Conservation (phyloP, 2,329 filamentous ascomycete species). For the Penicillium corylophilum region DNA sequence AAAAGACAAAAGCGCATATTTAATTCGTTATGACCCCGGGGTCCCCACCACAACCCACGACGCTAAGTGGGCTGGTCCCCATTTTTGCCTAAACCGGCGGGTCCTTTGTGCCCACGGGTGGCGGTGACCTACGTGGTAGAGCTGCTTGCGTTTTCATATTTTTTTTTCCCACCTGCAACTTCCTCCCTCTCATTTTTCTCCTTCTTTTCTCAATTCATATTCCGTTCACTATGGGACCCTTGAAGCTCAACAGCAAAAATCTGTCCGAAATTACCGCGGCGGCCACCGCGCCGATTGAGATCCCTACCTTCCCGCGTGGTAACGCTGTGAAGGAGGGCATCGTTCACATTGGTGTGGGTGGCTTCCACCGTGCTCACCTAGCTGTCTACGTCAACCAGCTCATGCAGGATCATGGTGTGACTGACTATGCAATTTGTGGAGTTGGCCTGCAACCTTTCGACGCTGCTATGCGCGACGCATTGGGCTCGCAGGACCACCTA, state of each 20-base stretch:
- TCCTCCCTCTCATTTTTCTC: background rate
- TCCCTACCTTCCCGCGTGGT: conserved; percentile 48
- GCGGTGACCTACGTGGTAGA: background rate
- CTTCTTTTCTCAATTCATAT: conserved; percentile 4
- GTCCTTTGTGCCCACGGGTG: background rate
- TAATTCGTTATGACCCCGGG: background rate
- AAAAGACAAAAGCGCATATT: background rate
- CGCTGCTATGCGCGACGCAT: conserved; percentile 52
- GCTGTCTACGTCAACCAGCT: conserved; percentile 54
- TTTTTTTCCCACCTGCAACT: background rate
- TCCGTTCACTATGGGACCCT: conserved; percentile 28
- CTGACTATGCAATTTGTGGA: conserved; percentile 53
- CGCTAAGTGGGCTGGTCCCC: background rate
- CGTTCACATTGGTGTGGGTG: conserved; percentile 56
- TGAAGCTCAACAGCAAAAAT: conserved; percentile 44
- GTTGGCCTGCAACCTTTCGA: conserved; percentile 54
- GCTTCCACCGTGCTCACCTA: conserved; percentile 56
- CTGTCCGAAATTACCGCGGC: conserved; percentile 37
- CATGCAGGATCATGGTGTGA: conserved; percentile 48
- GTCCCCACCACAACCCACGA: background rate
- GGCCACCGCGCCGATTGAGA: conserved; percentile 29
- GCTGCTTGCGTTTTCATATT: background rate
- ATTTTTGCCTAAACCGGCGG: background rate
- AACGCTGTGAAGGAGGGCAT: conserved; percentile 53
- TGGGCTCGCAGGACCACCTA: conserved; percentile 52